Base-by-base conservation (phyloP, 78 protist species). In the Reticulomyxa filosa region DNA sequence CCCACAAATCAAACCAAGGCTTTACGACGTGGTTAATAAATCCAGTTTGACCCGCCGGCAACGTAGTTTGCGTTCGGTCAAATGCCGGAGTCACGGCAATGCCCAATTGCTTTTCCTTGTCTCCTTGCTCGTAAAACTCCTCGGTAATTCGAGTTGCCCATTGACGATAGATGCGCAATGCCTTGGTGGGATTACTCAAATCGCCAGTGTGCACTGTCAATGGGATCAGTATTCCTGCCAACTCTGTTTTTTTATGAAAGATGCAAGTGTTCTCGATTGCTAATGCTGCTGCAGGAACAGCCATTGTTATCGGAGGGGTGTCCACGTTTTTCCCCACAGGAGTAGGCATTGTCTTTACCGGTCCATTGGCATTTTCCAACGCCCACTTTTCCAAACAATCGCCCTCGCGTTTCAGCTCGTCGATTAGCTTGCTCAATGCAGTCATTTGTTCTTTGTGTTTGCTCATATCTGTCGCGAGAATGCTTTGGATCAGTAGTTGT, bases 41-140 rank as follows among this genome's bases (percentile, higher is more conserved):
- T 8, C 66, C 66, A 2, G 39, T 2, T 35, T 61, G 66, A 20
- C 20, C 23, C 2, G 8, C 2, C 2, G 66, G 38, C 5, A 33
- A 3, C 8, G 22, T 11, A 1, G 48, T 8, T 25, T 1, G 6
- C 50, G 3, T 23, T 5, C 66, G 66, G 48, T 61, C 66, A 36
- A 2, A 35, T 22, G 39, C 37, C 26, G 26, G 25, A 3, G 66
- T 27, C 46, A 71, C 23, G 39, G 72, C 66, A 32, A 71, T 0
- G 25, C 62, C 62, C n/a, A 22, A 63, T 2, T 13, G 2, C 10
- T 4, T 36, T 33, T 71, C 76, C 10, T 2, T 25, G 48, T 71
- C 76, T 37, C 76, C 76, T 29, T 71, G 72, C 23, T 11, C 17
- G 50, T 3, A 66, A 3, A 71, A 71, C 57, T 71, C 76, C 8